Evolutionary conservation across 768 basidiomycete genomes (phyloP), one percentile per base, ranked within the genome.

Genomic region (Boletus eberwhitei): DNA sequence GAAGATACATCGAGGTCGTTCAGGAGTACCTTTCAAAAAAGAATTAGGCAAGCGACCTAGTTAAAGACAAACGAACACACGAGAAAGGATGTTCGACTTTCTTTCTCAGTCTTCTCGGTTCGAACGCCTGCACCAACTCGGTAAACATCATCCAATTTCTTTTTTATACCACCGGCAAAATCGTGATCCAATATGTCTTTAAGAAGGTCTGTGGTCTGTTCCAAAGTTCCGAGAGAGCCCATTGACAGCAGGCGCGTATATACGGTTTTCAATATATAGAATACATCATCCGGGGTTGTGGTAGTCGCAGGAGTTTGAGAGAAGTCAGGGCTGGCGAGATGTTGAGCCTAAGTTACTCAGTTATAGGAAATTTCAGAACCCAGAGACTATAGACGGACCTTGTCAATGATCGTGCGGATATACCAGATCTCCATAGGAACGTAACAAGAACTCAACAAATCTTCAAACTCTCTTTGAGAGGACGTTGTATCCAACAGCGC

Each of bases 1-100:
- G 86, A 85, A 3, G 95, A 98, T 17, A 93, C 70, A 68, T 98
- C 94, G n/a, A 99, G 77, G 69, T 99, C 93, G 67, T 99, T 99
- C 48, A 98, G 75, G 42, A 90, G 80, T 35, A 86, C 87, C 96
- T 98, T 65, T 21, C 13, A 21, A 12, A 38, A 44, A 50, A 9
- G 12, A 21, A 43, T 60, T 17, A 48, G 53, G 29, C 22, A 41
- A 29, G 37, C 3, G 26, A 12, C 6, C 21, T 2, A 19, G 34
- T 24, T 3, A 16, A 51, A 50, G 52, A 29, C 19, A 21, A 40
- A 31, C 4, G 17, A 17, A 80, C 90, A 70, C 58, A 95, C 97
- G 53, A 96, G 88, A 66, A 93, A 98, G 2, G 85, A 77, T 37
- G 78, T 71, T 40, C 91, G 79, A 59, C 85, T 86, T 55, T 98